phyloP scores from a whole-genome alignment of 129 eudicot genomes.

The Artemisia argyi region DNA sequence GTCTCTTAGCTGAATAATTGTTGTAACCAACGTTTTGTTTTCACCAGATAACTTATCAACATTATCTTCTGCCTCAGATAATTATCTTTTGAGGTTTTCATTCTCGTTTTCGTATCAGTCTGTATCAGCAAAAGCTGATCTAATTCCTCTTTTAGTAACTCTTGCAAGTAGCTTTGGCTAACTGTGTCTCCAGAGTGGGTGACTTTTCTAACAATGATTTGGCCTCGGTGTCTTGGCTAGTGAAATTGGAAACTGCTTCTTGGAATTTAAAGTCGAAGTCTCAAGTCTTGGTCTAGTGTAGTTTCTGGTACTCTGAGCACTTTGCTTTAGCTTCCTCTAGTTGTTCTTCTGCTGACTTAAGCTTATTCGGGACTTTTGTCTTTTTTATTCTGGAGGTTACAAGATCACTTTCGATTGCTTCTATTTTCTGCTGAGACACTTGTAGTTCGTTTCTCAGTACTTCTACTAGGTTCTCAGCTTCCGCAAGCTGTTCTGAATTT shows the following conservation, averaged over 20 bases:
- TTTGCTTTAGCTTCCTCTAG: slow-evolving; percentile 61
- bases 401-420: slow-evolving; percentile 64
- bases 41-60: slow-evolving; percentile 51
- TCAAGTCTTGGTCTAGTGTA: slow-evolving; percentile 49
- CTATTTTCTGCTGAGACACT: slow-evolving; percentile 59
- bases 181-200: slow-evolving; percentile 50
- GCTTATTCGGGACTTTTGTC: slow-evolving; percentile 60
- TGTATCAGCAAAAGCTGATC: slow-evolving; percentile 52
- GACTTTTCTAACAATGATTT: slow-evolving; percentile 57
- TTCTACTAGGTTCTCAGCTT: slow-evolving; percentile 64
- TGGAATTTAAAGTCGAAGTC: slow-evolving; percentile 69
- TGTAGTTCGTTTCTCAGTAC: slow-evolving; percentile 57
- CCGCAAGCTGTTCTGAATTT: slow-evolving; percentile 58
- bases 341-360: slow-evolving; percentile 65
- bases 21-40: slow-evolving; percentile 61
- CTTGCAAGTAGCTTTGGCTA: slow-evolving; percentile 58
- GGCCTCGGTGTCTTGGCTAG: slow-evolving; percentile 68
- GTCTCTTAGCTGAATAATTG: slow-evolving; percentile 57
- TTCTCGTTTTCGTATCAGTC: slow-evolving; percentile 58
- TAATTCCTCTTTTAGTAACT: slow-evolving; percentile 53
- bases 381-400: slow-evolving; percentile 57
- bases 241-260: slow-evolving; percentile 55
- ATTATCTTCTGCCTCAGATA: slow-evolving; percentile 60
- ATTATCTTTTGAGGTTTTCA: slow-evolving; percentile 61
- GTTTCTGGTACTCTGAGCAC: slow-evolving; percentile 56